phyloP scores from a whole-genome alignment of 352 stramenopile genomes.

The Globisporangium okanoganense region DNA sequence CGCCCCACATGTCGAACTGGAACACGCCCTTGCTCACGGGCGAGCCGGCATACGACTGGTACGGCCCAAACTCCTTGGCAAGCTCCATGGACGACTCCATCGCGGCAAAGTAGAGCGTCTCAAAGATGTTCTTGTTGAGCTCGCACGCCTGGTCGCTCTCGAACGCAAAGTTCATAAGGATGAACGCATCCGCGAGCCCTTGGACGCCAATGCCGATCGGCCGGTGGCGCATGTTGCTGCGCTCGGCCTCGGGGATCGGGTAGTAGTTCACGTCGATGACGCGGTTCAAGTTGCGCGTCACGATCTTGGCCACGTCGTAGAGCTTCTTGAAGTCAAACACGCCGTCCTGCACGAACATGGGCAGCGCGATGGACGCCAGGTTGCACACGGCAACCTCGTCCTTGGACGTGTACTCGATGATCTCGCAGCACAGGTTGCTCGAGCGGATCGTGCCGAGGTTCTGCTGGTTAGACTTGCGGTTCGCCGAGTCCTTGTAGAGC shows the following conservation, averaged over 20 bases:
- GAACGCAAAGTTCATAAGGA: constrained; percentile 96
- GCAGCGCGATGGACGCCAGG: constrained; percentile 96
- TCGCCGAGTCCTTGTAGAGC: constrained; percentile 99
- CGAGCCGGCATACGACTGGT: constrained; percentile 96
- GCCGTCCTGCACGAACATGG: constrained; percentile 90
- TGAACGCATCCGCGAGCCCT: constrained; percentile 97
- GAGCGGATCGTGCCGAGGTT: constrained; percentile 99
- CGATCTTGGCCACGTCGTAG: constrained; percentile 94
- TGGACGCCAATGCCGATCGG: constrained; percentile 98
- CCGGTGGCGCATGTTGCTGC: constrained; percentile 97
- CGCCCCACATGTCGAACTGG: constrained; percentile 99
- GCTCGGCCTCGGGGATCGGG: constrained; percentile 86
- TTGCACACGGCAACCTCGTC: constrained; percentile 99
- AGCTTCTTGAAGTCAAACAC: constrained; percentile 97
- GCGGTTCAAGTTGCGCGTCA: constrained; percentile 98
- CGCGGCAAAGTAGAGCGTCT: constrained; percentile 99
- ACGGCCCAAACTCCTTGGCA: constrained; percentile 91
- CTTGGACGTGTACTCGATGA: constrained; percentile 97
- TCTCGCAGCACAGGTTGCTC: constrained; percentile 99
- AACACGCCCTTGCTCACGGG: constrained; percentile 96
- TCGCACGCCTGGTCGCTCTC: constrained; percentile 89
- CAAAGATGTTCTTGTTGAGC: constrained; percentile 99
- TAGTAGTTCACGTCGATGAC: constrained; percentile 99
- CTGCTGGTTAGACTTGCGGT: constrained; percentile 99
- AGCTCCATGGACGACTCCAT: constrained; percentile 96